phyloP scores from a whole-genome alignment of 2,329 filamentous ascomycete species.

The Colletotrichum karsti region DNA sequence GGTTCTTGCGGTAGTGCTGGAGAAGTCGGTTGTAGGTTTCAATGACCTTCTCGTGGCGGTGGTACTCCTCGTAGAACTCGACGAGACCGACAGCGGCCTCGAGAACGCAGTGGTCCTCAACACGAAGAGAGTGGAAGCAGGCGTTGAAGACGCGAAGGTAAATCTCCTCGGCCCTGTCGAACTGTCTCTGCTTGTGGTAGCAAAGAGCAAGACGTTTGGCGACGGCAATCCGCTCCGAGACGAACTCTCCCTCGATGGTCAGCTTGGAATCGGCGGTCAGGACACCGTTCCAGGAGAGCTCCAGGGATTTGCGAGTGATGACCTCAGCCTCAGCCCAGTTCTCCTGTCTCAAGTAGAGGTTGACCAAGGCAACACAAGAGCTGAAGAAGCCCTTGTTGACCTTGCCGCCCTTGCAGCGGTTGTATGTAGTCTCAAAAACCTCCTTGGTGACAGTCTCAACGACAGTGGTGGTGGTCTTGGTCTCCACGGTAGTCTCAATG shows the following conservation, averaged over 20 bases:
- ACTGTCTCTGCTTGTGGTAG: slow-evolving; percentile 43
- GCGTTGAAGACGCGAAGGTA: slow-evolving; percentile 47
- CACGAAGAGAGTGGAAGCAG: slow-evolving; percentile 38
- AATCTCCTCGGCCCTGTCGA: slow-evolving; percentile 47
- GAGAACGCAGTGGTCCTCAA: slow-evolving; percentile 39
- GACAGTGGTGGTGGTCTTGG: slow-evolving; percentile 42
- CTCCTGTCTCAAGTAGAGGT: slow-evolving; percentile 38
- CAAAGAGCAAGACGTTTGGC: slow-evolving; percentile 44
- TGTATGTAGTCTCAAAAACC: slow-evolving; percentile 44
- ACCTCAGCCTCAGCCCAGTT: slow-evolving; percentile 46
- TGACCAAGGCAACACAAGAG: slow-evolving; percentile 42
- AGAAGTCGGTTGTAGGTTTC: slow-evolving; percentile 44
- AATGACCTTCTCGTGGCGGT: slow-evolving; percentile 44
- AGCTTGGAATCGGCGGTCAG: slow-evolving; percentile 39
- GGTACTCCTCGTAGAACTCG: slow-evolving; percentile 39
- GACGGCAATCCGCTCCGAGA: slow-evolving; percentile 41
- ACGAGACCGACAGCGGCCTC: slow-evolving; percentile 40
- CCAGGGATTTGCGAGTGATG: slow-evolving; percentile 43
- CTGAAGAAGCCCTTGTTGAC: slow-evolving; percentile 44
- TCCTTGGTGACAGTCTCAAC: slow-evolving; percentile 44
- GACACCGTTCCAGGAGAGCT: slow-evolving; percentile 48
- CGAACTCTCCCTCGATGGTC: slow-evolving; percentile 40
- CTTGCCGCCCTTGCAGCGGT: slow-evolving; percentile 42
- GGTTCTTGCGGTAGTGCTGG: slow-evolving; percentile 36
- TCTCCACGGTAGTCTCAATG: slow-evolving; percentile 41